Evolutionary conservation across 176 grass and related monocot species (phyloP), one percentile per base, ranked within the genome.

Genomic region (Urochloa ruziziensis): DNA sequence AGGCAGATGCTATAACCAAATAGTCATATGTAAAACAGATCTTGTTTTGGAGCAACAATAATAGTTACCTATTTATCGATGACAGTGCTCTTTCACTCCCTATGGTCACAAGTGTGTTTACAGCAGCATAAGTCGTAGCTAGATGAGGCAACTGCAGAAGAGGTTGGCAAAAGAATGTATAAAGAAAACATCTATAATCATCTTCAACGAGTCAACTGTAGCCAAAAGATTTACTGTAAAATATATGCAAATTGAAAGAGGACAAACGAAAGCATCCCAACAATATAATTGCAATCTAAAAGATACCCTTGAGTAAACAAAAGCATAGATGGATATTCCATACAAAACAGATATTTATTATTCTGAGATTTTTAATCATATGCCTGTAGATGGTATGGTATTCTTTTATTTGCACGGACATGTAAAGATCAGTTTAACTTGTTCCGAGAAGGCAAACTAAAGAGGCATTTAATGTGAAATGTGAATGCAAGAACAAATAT

Each of bases 81-180:
- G 87, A 95, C 18, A 98, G 67, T 30, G 96, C 93, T 35, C 16
- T 91, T 82, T 95, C 87, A 67, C 85, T 95, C 64, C 96, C 96
- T 79, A 98, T 89, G 77, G 87, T 87, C 60, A 95, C 49, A 79
- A 98, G 91, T 49, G 93, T 85, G 77, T 98, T 98, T 73, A 98
- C 91, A 29, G 96, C 96, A 87, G 93, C 93, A 87, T 98, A 98
- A 79, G 96, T 90, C 40, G 96, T 98, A 92, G 96, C 96, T 62
- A 98, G 87, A 93, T 98, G 96, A 84, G 96, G 91, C 83, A 95
- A 33, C 96, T 98, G 76, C 24, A 79, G 54, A 83, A 35, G 81
- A 82, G 2, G 32, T 13, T 18, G 76, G 33, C 49, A 84, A 73
- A 51, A 82, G 11, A 81, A 74, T 77, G 25, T 24, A 1, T 66